phyloP scores from a whole-genome alignment of 306 rosid genomes.

The Cyamopsis tetragonoloba region DNA sequence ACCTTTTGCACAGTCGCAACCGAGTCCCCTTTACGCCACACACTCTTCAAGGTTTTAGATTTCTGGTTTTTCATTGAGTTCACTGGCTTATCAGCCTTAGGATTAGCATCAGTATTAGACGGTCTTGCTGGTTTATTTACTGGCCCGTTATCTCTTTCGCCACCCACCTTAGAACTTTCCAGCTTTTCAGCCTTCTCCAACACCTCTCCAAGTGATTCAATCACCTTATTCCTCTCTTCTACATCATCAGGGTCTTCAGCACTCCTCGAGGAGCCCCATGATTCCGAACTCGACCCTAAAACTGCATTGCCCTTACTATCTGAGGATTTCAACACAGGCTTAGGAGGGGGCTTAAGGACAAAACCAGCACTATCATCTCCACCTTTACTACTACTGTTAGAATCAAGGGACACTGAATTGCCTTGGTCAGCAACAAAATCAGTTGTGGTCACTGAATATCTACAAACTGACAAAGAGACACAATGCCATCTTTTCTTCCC shows the following conservation, averaged over 20 bases:
- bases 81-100: conserved; percentile 24
- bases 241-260: conserved; percentile 30
- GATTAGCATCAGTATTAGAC: conserved; percentile 31
- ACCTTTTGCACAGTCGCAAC: conserved; percentile 63
- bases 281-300: conserved; percentile 34
- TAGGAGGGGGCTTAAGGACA: conserved; percentile 81
- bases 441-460: conserved; percentile 74
- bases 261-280: conserved; percentile 43
- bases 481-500: conserved; percentile 67
- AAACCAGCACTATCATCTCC: conserved; percentile 48
- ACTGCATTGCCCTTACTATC: conserved; percentile 36
- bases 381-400: conserved; percentile 55
- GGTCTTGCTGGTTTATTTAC: conserved; percentile 43
- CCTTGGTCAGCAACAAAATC: conserved; percentile 84
- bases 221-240: conserved; percentile 72
- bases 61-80: conserved; percentile 30
- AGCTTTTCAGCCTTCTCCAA: conserved; percentile 94
- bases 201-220: conserved; percentile 91
- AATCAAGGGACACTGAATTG: conserved; percentile 72
- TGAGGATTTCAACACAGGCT: conserved; percentile 65
- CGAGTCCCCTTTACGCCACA: conserved; percentile 95
- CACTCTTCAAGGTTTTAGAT: conserved; percentile 78
- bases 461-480: conserved; percentile 78
- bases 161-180: conserved; percentile 41
- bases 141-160: conserved; percentile 40